phyloP scores from a whole-genome alignment of 2,329 filamentous ascomycete species.

The Cucurbitaria berberidis region DNA sequence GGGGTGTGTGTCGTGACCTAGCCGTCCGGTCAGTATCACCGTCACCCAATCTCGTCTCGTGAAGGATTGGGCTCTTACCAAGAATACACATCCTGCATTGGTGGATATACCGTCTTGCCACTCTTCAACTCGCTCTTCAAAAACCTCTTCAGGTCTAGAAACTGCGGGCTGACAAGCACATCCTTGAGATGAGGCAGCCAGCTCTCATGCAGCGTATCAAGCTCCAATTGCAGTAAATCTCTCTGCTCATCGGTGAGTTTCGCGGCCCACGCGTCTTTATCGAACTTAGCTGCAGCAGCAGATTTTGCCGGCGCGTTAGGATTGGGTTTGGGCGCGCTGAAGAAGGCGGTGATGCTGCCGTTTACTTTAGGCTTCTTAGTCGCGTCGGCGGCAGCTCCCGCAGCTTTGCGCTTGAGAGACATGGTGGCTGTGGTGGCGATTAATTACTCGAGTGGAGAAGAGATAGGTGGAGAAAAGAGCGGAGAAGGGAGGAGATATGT shows the following conservation, averaged over 20 bases:
- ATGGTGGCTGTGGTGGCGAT: conserved; percentile 42
- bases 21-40: too few relatives aligned
- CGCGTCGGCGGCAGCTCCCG: conserved; percentile 52
- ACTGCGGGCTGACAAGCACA: conserved; percentile 78
- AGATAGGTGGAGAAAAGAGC: conserved; percentile 3
- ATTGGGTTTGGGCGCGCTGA: conserved; percentile 65
- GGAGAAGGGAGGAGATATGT: neutral
- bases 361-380: conserved; percentile 64
- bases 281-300: conserved; percentile 61
- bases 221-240: conserved; percentile 83
- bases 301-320: conserved; percentile 24
- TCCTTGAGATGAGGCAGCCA: conserved; percentile 92
- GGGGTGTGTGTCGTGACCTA: conserved; percentile 95
- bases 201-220: conserved; percentile 87
- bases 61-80: conserved; percentile 66
- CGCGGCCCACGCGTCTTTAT: conserved; percentile 90
- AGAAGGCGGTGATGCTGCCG: conserved; percentile 87
- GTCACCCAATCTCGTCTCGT: too few relatives aligned
- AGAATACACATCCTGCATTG: conserved; percentile 87
- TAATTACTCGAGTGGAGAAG: conserved; percentile 13
- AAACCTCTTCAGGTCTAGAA: conserved; percentile 87
- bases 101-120: conserved; percentile 84
- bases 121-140: conserved; percentile 76
- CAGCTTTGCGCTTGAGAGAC: conserved; percentile 60
- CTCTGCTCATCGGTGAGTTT: conserved; percentile 81